These are phyloP conservation scores for Psilocybe azurescens DNA, from an alignment of 768 basidiomycete species.

Conservation along the genomic window DNA sequence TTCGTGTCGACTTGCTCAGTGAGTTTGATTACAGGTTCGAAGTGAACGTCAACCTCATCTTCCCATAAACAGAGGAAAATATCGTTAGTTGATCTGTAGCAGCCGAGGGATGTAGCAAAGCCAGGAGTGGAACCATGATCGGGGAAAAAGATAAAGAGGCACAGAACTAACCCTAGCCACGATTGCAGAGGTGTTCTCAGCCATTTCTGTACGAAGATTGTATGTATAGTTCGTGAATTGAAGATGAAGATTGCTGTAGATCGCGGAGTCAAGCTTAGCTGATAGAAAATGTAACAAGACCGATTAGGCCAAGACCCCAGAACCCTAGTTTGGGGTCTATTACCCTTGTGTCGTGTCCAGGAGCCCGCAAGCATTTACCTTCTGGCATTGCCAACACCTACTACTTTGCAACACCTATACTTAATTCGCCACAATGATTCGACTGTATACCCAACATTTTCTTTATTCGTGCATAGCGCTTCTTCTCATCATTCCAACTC, in stretches of 20 bases:
- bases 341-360: constrained; percentile 16
- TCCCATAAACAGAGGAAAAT: constrained; percentile 42
- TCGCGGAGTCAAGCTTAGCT: constrained; percentile 20
- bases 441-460: constrained; percentile 41
- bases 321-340: constrained; percentile 18
- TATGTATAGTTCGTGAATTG: constrained; percentile 18
- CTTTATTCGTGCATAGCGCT: constrained; percentile 44
- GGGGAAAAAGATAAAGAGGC: constrained; percentile 27
- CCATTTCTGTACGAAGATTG: constrained; percentile 44
- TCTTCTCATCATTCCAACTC: constrained; percentile 43
- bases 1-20: constrained; percentile 95
- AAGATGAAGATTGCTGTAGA: constrained; percentile 34
- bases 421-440: constrained; percentile 27
- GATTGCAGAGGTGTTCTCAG: constrained; percentile 66
- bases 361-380: no score
- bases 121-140: constrained; percentile 16
- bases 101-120: constrained; percentile 11
- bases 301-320: constrained; percentile 25
- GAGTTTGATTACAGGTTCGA: constrained; percentile 96
- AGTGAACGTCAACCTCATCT: constrained; percentile 89
- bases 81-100: constrained; percentile 25
- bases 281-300: constrained; percentile 25
- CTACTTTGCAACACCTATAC: background rate
- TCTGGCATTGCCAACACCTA: background rate
- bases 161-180: constrained; percentile 67